Evolutionary conservation across 441 rosid genomes (phyloP).

Genomic region (Macaranga tanarius): DNA sequence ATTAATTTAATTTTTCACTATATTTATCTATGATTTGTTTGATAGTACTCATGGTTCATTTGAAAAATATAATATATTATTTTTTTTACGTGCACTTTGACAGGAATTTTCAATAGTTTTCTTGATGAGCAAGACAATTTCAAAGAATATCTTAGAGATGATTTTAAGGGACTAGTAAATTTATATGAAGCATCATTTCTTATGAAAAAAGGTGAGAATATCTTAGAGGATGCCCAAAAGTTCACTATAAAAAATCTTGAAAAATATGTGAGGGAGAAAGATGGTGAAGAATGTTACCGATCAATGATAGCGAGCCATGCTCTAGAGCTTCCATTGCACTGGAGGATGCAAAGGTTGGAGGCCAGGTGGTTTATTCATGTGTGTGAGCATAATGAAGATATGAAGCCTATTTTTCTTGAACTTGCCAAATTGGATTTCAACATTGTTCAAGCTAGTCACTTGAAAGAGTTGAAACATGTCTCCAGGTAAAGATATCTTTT

Average conservation of each 20-base stretch:
- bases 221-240: conserved; percentile 27
- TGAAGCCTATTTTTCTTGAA: conserved; percentile 28
- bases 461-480: conserved; percentile 29
- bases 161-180: conserved; percentile 17
- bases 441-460: conserved; percentile 25
- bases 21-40: too few relatives aligned
- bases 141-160: conserved; percentile 5
- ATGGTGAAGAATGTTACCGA: conserved; percentile 13
- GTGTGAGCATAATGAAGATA: conserved; percentile 17
- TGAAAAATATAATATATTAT: too few relatives aligned
- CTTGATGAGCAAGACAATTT: conserved; percentile 13
- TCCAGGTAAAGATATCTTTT: too few relatives aligned
- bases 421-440: conserved; percentile 39
- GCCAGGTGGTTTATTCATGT: conserved; percentile 40
- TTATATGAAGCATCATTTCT: conserved; percentile 44
- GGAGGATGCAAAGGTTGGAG: conserved; percentile 36
- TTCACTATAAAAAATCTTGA: conserved; percentile 22
- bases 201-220: conserved; percentile 21
- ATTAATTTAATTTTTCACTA: too few relatives aligned
- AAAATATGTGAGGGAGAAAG: not conserved
- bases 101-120: conserved; percentile 21
- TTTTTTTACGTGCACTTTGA: too few relatives aligned
- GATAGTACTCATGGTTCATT: too few relatives aligned
- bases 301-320: conserved; percentile 26
- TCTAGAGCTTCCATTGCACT: conserved; percentile 41